Evolutionary conservation across 176 grass and related monocot genomes (phyloP), one percentile per base, ranked within the genome.

Genomic region (Rhynchospora pubera): DNA sequence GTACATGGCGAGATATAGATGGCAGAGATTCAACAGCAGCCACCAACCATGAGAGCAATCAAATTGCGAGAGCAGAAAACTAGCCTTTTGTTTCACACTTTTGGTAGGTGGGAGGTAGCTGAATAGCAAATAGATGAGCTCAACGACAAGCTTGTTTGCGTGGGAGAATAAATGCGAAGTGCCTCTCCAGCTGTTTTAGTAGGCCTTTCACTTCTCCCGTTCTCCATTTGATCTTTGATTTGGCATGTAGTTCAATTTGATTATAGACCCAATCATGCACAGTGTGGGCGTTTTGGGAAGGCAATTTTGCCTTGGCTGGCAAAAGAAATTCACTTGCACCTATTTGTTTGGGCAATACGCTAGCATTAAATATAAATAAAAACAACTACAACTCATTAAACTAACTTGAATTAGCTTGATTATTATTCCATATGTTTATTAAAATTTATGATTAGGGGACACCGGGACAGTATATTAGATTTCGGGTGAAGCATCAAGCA

Each of bases 141-240:
- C 58, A 47, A 23, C 78, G 58, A 82, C 59, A 82, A 65, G 79
- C 62, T 82, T 67, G 28, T 82, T 53, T 82, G 79, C 42, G 59
- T 63, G 72, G 43, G 8, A 44, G 79, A 52, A 65, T 82, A 65
- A 82, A 82, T 82, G 61, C 12, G 24, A 18, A 82, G 23, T 66
- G 79, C 60, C 66, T 58, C 59, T 82, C 79, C 79, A 82, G 44
- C 79, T 82, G 43, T 66, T 66, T 32, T n/a, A 65, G 23, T 32
- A 76, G 7, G 45, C 72, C 16, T 69, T 16, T 34, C 51, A 56
- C 24, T 77, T 77, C 48, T 24, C 70, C 45, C 70, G 10, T 52
- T 74, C 70, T 14, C 45, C 8, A n/a, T 46, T 42, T 70, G 66
- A 70, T 6, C 6, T n/a, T 7, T 65, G 19, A 6, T 39, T 74